Evolutionary conservation across 768 basidiomycete species (phyloP).

Genomic region (Glaciozyma antarctica): DNA sequence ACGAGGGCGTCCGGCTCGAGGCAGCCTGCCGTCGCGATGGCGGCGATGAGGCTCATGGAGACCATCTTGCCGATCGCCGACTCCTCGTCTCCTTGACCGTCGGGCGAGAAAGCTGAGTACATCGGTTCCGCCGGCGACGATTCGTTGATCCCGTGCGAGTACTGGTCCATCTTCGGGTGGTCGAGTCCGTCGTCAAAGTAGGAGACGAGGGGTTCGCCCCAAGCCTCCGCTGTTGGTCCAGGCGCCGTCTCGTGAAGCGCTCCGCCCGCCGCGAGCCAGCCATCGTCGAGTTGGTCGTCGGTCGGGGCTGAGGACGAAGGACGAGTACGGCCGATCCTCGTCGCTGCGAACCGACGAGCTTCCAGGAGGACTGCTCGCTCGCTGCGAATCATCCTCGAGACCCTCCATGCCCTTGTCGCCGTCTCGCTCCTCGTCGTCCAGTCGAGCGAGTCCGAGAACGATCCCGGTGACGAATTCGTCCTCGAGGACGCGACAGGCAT

Average conservation of each 20-base stretch:
- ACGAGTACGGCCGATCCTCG: too few relatives aligned
- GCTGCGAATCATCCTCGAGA: not conserved
- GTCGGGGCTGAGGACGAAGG: slow-evolving; percentile 18
- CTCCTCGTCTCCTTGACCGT: slow-evolving; percentile 50
- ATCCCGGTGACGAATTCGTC: slow-evolving; percentile 75
- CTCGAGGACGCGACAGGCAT: slow-evolving; percentile 59
- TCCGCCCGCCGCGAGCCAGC: not conserved
- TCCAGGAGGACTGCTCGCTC: not conserved
- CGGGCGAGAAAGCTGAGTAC: slow-evolving; percentile 24
- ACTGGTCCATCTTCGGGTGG: not conserved
- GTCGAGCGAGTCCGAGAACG: slow-evolving; percentile 75
- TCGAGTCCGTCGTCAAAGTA: not conserved
- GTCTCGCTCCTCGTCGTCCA: slow-evolving; percentile 45
- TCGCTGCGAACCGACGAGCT: not conserved
- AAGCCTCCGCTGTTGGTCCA: not conserved
- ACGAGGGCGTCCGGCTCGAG: slow-evolving; percentile 26
- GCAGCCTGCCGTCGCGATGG: slow-evolving; percentile 27
- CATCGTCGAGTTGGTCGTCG: slow-evolving; percentile 20
- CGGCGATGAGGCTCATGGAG: slow-evolving; percentile 58
- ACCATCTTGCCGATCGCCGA: slow-evolving; percentile 75
- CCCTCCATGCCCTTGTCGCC: not conserved
- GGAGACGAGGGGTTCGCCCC: slow-evolving; percentile 2
- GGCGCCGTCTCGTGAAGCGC: not conserved
- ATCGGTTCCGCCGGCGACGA: slow-evolving; percentile 9
- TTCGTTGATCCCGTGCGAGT: not conserved